Conservation (phyloP, 805 yeast genomes). For the Ogataea philodendri region DNA sequence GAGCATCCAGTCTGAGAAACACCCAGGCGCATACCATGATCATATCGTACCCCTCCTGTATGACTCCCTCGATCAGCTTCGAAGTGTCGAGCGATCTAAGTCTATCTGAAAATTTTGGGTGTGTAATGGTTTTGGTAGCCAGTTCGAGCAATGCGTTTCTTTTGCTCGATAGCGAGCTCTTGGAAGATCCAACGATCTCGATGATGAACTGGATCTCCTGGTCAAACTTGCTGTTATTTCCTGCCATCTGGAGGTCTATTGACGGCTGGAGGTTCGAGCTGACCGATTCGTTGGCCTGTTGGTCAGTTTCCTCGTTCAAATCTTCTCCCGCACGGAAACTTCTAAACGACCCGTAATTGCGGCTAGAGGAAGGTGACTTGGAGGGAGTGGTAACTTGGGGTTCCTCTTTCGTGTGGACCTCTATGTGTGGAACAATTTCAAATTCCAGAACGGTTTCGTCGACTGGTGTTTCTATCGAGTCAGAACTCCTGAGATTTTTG, state of each 20-base stretch:
- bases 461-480: constrained; percentile 1
- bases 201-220: constrained; percentile 18
- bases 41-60: constrained; percentile 6
- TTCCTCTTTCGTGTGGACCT: background rate
- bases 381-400: background rate
- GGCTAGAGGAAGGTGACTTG: constrained; percentile 1
- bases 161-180: constrained; percentile 16
- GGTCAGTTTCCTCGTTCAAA: constrained; percentile 18
- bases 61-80: constrained; percentile 6
- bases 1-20: background rate
- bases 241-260: constrained; percentile 34
- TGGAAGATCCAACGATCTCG: constrained; percentile 13
- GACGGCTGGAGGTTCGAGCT: constrained; percentile 22
- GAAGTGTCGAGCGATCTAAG: constrained; percentile 17
- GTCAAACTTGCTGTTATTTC: constrained; percentile 24
- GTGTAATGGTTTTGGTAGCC: constrained; percentile 23
- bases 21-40: constrained; percentile 1
- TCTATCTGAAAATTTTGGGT: constrained; percentile 19
- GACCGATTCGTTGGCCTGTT: constrained; percentile 13
- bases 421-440: constrained; percentile 3
- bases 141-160: constrained; percentile 29
- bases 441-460: background rate
- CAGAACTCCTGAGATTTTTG: background rate
- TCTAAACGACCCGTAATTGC: constrained; percentile 33
- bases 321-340: constrained; percentile 25